Evolutionary conservation across 306 rosid genomes (phyloP).

Genomic region (Arachis stenosperma): DNA sequence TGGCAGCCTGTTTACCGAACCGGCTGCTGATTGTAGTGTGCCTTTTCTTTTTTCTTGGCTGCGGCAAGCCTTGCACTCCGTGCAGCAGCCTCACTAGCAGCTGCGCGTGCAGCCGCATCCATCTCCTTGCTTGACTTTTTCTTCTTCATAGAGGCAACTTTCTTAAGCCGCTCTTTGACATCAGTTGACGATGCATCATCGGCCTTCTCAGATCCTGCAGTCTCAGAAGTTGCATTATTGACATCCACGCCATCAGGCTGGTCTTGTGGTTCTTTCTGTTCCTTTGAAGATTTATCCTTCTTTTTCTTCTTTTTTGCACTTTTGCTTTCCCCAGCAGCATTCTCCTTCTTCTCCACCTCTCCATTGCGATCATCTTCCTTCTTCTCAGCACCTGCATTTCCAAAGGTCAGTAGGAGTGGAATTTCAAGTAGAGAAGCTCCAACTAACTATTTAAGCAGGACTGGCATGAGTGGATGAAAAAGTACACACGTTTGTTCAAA

Average conservation of each 20-base stretch:
- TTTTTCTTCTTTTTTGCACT: constrained; percentile 72
- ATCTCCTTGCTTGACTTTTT: constrained; percentile 76
- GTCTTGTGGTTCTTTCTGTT: constrained; percentile 61
- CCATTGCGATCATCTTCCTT: constrained; percentile 46
- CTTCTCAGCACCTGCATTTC: constrained; percentile 48
- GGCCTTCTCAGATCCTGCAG: constrained; percentile 50
- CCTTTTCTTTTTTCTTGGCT: constrained; percentile 80
- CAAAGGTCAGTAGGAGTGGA: neutral
- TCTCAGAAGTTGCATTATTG: constrained; percentile 44
- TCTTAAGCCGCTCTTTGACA: constrained; percentile 81
- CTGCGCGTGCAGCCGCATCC: constrained; percentile 81
- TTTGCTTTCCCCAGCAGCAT: constrained; percentile 60
- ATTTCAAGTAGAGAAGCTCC: neutral
- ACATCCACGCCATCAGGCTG: constrained; percentile 45
- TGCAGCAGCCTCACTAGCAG: constrained; percentile 76
- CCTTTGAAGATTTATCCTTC: constrained; percentile 75
- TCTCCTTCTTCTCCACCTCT: constrained; percentile 60
- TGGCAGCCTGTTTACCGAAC: constrained; percentile 58
- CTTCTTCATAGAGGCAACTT: constrained; percentile 70
- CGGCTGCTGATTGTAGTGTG: constrained; percentile 78
- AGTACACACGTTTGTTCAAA: neutral
- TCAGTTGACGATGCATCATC: constrained; percentile 58
- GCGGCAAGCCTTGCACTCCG: constrained; percentile 72
- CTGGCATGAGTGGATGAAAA: neutral
- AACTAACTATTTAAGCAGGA: constrained; percentile 1